These are phyloP conservation scores for Aspergillus baeticus DNA, from an alignment of 495 filamentous ascomycete genomes.

Conservation along the genomic window DNA sequence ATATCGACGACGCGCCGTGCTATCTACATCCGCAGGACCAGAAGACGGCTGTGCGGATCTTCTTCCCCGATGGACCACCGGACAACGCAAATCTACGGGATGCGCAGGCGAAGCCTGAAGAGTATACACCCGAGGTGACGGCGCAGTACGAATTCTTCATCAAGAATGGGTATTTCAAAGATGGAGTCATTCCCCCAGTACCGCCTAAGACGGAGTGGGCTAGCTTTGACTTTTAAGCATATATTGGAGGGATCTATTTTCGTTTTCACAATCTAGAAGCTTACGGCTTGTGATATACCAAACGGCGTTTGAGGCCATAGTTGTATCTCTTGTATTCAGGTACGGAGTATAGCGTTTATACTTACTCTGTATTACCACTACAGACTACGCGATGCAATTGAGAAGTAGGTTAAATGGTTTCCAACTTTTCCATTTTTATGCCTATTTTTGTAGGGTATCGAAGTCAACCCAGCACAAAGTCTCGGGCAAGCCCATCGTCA, in stretches of 20 bases:
- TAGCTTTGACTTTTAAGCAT: conserved; percentile 62
- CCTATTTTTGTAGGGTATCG: conserved; percentile 39
- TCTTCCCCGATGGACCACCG: conserved; percentile 71
- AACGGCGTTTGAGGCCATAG: background rate
- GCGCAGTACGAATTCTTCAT: conserved; percentile 59
- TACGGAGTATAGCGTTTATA: background rate
- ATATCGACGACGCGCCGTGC: conserved; percentile 49
- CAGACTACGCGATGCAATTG: conserved; percentile 7
- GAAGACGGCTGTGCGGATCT: conserved; percentile 53
- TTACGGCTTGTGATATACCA: background rate
- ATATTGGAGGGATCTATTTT: background rate
- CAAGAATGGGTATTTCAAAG: conserved; percentile 61
- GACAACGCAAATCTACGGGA: conserved; percentile 42
- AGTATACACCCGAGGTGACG: conserved; percentile 48
- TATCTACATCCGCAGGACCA: conserved; percentile 50
- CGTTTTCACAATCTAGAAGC: no score
- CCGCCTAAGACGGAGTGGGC: conserved; percentile 74
- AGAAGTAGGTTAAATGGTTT: conserved; percentile 23
- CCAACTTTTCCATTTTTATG: conserved; percentile 38
- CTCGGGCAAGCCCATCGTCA: conserved; percentile 18
- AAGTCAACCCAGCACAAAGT: conserved; percentile 18
- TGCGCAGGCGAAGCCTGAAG: conserved; percentile 35
- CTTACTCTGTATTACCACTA: background rate
- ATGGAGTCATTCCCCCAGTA: conserved; percentile 63
- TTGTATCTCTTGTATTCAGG: background rate